Percentiles rank a stretch among this genome's conserved stretches.
These are phyloP conservation scores for Zygosaccharomyces pseudobailii DNA, from an alignment of 1,139 yeast genomes.

Conservation along the genomic window DNA sequence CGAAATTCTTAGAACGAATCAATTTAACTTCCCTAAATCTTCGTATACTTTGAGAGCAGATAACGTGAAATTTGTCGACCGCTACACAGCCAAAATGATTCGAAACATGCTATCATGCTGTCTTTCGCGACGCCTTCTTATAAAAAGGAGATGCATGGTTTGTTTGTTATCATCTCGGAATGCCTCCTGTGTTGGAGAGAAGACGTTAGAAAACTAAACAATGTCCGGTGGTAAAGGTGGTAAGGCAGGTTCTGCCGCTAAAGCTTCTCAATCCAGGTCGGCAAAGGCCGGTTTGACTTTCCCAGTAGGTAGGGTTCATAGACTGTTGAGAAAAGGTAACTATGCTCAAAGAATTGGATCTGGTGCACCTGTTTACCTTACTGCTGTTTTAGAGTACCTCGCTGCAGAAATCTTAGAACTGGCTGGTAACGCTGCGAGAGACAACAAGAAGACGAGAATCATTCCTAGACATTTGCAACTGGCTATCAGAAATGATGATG, in stretches of 20 bases:
- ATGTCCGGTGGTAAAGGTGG: constrained; percentile 99
- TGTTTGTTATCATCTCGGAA: too few species aligned
- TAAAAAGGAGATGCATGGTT: not conserved
- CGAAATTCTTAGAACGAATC: not conserved
- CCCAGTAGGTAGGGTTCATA: constrained; percentile 99
- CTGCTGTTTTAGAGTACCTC: constrained; percentile 93
- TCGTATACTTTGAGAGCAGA: too few species aligned
- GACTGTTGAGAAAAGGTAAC: constrained; percentile 95
- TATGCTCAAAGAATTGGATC: constrained; percentile 99
- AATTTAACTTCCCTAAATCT: not conserved
- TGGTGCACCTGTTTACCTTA: constrained; percentile 93
- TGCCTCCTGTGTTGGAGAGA: not conserved
- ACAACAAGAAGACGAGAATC: constrained; percentile 96
- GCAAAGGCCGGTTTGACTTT: constrained; percentile 97
- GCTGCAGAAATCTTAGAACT: constrained; percentile 96
- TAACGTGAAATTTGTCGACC: not conserved
- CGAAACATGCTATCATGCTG: not conserved
- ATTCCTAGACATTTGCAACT: constrained; percentile 98
- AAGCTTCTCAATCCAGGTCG: constrained; percentile 96
- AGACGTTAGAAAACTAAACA: constrained; percentile 28
- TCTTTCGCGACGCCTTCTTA: not conserved
- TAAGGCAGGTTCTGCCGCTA: constrained; percentile 88
- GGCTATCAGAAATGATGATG: constrained; percentile 98
- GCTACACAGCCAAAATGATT: too few species aligned
- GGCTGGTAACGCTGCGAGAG: constrained; percentile 99